Evolutionary conservation across 2,329 filamentous ascomycete species (phyloP).

Genomic region (Diatrype stigma): DNA sequence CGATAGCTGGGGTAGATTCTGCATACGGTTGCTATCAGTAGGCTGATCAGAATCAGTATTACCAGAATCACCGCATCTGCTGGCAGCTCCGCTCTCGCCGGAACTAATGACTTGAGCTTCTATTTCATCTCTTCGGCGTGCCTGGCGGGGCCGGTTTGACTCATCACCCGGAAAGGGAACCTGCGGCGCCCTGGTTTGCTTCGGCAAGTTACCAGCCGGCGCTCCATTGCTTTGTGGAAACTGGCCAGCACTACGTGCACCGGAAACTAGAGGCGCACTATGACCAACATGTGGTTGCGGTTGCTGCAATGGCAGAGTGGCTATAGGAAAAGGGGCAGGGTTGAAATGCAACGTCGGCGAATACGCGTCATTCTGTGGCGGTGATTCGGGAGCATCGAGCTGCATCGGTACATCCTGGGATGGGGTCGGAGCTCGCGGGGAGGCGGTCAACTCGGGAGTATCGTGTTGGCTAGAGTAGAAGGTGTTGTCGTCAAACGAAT

Average conservation of each 20-base stretch:
- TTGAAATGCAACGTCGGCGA: conserved; percentile 10
- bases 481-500: conserved; percentile 88
- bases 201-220: conserved; percentile 2
- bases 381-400: conserved; percentile 29
- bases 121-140: conserved; percentile 15
- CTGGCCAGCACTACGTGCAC: conserved; percentile 14
- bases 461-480: conserved; percentile 95
- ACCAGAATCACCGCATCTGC: conserved; percentile 38
- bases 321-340: conserved; percentile 8
- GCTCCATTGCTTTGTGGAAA: conserved; percentile 7
- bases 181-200: conserved; percentile 6
- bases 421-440: conserved; percentile 45
- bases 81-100: conserved; percentile 37
- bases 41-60: conserved; percentile 31
- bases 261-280: conserved; percentile 10
- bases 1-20: conserved; percentile 31
- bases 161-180: conserved; percentile 7
- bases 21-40: conserved; percentile 30
- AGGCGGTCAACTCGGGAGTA: conserved; percentile 57
- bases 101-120: conserved; percentile 30
- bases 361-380: conserved; percentile 27
- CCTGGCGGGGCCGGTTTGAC: conserved; percentile 6
- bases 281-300: conserved; percentile 7
- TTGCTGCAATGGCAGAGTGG: conserved; percentile 6
- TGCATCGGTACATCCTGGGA: conserved; percentile 36